These are phyloP conservation scores for Didymella keratinophila DNA, from an alignment of 2,329 filamentous ascomycete species.

Conservation along the genomic window DNA sequence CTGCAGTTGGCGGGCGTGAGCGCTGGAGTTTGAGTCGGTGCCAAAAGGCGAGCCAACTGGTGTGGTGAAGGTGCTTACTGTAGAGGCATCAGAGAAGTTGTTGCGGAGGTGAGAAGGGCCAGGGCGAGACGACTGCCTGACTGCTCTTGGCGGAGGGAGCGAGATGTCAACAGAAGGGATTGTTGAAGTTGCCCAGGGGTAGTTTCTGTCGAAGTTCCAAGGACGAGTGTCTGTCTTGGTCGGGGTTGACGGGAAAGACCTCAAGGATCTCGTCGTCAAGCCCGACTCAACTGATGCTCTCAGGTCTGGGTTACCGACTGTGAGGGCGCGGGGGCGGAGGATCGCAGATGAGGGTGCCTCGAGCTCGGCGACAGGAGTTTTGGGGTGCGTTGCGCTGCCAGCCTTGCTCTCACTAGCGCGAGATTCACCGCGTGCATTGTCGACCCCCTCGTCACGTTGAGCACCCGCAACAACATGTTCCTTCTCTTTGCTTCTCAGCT, in stretches of 20 bases:
- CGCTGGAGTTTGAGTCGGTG: conserved; percentile 22
- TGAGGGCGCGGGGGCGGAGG: conserved; percentile 36
- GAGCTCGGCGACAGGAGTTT: conserved; percentile 33
- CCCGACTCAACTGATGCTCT: conserved; percentile 31
- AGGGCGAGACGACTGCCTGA: conserved; percentile 37
- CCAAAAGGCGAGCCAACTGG: conserved; percentile 27
- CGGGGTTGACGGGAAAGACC: conserved; percentile 36
- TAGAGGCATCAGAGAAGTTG: conserved; percentile 38
- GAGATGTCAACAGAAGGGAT: conserved; percentile 52
- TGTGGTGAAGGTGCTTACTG: conserved; percentile 32
- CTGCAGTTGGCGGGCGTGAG: conserved; percentile 27
- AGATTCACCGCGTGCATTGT: conserved; percentile 21
- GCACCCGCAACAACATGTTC: conserved; percentile 13
- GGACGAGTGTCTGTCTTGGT: conserved; percentile 51
- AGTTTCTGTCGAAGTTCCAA: conserved; percentile 59
- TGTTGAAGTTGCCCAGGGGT: conserved; percentile 54
- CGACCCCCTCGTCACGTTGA: conserved; percentile 16
- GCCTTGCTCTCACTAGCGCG: conserved; percentile 23
- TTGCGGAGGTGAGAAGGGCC: conserved; percentile 44
- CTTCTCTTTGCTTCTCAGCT: conserved; percentile 38
- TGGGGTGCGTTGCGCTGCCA: conserved; percentile 25
- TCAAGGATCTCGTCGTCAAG: conserved; percentile 37
- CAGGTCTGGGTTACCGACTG: conserved; percentile 27
- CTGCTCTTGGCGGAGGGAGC: conserved; percentile 46
- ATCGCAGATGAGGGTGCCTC: conserved; percentile 35